Evolutionary conservation across 192 early-diverging fungal genomes (phyloP), one percentile per base, ranked within the genome.

Genomic region (Oehlia diaphana): DNA sequence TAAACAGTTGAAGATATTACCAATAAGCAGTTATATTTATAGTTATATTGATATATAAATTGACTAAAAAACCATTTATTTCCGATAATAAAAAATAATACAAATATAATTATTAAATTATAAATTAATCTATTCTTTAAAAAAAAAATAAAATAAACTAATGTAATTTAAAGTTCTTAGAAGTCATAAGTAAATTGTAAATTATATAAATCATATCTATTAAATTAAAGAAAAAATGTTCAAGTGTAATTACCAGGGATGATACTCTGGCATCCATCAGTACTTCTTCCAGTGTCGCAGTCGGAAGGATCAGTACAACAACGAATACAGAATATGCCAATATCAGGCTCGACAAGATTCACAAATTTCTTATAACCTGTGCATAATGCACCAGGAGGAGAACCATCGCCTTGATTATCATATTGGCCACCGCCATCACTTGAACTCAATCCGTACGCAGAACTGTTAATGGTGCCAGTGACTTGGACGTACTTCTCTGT

Each of bases 401-500:
- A 84, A 7, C 53, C 53, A 58, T 6, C 53, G 12, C 53, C 50
- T 4, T 77, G 63, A 5, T 79, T 64, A 82, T 90, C 89, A 26
- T 85, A 85, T 72, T 88, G 89, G 74, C 89, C 89, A 33, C 89
- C 89, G n/a, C 83, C 85, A 69, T 90, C 89, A 28, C 61, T 81
- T 9, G 63, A 5, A 7, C 78, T 74, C 21, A 88, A 74, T 10
- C 79, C 79, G n/a, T 81, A 86, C 64, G 83, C 84, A 16, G 66
- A 37, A 21, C 76, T 71, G 66, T 90, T 82, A 13, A 90, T 88
- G 23, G 80, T 81, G 42, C 89, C 89, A 19, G 89, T 90, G 39
- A 88, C 78, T 75, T 90, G 89, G 12, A 90, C 86, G 23, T 86
- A 90, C 0, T 16, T 64, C 16, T 81, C 75, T 6, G 58, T 65